Base-by-base conservation (phyloP, 805 yeast genomes). In the Spathaspora hagerdaliae region DNA sequence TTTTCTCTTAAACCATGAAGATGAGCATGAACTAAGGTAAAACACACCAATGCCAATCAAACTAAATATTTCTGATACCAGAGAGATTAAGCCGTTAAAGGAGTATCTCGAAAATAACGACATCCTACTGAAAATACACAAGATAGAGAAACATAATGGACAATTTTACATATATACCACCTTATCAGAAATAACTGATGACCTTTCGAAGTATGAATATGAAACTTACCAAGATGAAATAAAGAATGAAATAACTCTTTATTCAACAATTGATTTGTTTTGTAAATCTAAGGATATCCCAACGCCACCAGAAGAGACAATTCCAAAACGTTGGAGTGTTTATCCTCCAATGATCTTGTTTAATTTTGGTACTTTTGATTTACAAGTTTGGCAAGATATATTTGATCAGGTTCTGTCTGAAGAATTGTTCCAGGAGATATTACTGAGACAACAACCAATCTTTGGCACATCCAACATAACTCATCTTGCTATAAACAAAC, bases 401-500 rank as follows among this genome's bases (percentile, higher is more conserved):
- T 35, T 36, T 41, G 19, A 29, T n/a, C n/a, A 10, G 4, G 5
- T 33, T 9, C 39, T 39, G 9, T 15, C 24, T 5, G 5, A 8
- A 11, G 40, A 38, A 14, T 24, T 46, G 15, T 44, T 43, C 27
- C 7, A 27, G n/a, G 6, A 27, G 15, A 24, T 47, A 24, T 63
- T 27, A 41, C 42, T 46, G 36, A 45, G 33, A 6, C 33, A 39
- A 19, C 37, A 27, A 39, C 12, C 35, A 29, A 4, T 40, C 13
- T 39, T 53, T 57, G 49, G 49, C 34, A 55, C 53, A 6, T 40
- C 50, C 8, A 49, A 47, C 7, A 36, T 59, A 36, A 78, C 89
- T 0, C 91, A 86, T 52, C 60, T 86, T 5, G 96, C 96, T 0
- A 61, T 81, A 5, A 87, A 88, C 52, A 77, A 73, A 48, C 94